Conservation (phyloP, 768 basidiomycete species). For the Boletus rubroflammeus region DNA sequence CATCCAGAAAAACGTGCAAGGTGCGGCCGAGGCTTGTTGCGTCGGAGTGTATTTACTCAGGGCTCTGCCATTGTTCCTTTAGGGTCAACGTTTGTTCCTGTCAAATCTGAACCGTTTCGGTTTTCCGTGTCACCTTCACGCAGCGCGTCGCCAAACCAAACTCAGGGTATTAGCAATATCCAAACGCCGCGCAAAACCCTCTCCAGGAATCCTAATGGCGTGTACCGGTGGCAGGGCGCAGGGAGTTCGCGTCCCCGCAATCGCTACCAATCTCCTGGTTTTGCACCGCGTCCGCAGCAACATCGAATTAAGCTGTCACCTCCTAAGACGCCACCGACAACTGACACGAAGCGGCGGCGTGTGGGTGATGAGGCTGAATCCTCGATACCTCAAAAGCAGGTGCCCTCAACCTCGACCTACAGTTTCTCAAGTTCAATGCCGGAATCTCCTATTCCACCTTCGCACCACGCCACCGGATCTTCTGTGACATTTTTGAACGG, state of each 20-base stretch:
- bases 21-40: conserved; percentile 29
- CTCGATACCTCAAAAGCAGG: conserved; percentile 34
- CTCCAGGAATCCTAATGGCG: conserved; percentile 69
- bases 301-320: conserved; percentile 43
- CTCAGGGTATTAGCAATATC: conserved; percentile 7
- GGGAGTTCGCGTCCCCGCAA: conserved; percentile 69
- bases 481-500: conserved; percentile 28
- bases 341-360: conserved; percentile 61
- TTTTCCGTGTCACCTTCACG: conserved; percentile 47
- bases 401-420: conserved; percentile 27
- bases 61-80: conserved; percentile 7
- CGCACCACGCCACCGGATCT: conserved; percentile 24
- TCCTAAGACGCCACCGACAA: conserved; percentile 35
- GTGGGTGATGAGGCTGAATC: conserved; percentile 45
- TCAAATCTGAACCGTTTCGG: conserved; percentile 55
- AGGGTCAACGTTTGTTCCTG: conserved; percentile 27
- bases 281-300: conserved; percentile 51
- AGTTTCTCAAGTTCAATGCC: conserved; percentile 23
- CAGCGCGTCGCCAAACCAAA: conserved; percentile 23
- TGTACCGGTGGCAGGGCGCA: conserved; percentile 70
- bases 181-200: conserved; percentile 52
- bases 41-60: conserved; percentile 14
- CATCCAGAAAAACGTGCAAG: conserved; percentile 48
- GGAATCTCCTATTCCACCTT: conserved; percentile 34
- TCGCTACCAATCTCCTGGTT: conserved; percentile 71